phyloP scores from a whole-genome alignment of 2,329 filamentous ascomycete genomes.

The Westerdykella ornata region DNA sequence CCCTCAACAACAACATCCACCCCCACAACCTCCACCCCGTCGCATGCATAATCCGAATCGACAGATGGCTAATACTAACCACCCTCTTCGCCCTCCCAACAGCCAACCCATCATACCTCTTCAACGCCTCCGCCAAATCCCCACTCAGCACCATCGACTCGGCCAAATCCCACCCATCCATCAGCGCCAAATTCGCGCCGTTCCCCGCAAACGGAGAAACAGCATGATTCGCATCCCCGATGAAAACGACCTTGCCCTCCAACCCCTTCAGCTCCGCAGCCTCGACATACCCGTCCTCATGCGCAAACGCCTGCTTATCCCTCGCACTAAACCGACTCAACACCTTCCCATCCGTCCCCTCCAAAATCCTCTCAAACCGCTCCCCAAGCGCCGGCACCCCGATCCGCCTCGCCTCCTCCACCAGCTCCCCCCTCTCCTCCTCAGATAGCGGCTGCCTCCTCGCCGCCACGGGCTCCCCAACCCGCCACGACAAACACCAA shows the following conservation, averaged over 20 bases:
- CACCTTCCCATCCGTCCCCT: constrained; percentile 24
- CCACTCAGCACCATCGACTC: constrained; percentile 19
- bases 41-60: constrained; percentile 5
- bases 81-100: constrained; percentile 7
- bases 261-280: neutral
- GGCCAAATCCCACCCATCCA: constrained; percentile 43
- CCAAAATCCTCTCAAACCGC: constrained; percentile 36
- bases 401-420: constrained; percentile 27
- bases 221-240: constrained; percentile 49
- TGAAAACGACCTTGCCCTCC: constrained; percentile 36
- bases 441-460: constrained; percentile 4
- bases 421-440: constrained; percentile 23
- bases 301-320: constrained; percentile 43
- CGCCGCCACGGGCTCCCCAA: constrained; percentile 1
- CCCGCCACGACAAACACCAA: constrained; percentile 41
- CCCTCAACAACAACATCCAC: too few species aligned
- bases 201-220: constrained; percentile 46
- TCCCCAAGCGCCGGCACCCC: constrained; percentile 33
- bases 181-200: constrained; percentile 37
- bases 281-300: constrained; percentile 14
- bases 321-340: constrained; percentile 36
- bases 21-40: constrained; percentile 2
- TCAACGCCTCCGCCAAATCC: constrained; percentile 5
- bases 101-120: constrained; percentile 6
- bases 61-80: constrained; percentile 4